Base-by-base conservation (phyloP, 1,139 yeast species). In the Ogataea hybrid region DNA sequence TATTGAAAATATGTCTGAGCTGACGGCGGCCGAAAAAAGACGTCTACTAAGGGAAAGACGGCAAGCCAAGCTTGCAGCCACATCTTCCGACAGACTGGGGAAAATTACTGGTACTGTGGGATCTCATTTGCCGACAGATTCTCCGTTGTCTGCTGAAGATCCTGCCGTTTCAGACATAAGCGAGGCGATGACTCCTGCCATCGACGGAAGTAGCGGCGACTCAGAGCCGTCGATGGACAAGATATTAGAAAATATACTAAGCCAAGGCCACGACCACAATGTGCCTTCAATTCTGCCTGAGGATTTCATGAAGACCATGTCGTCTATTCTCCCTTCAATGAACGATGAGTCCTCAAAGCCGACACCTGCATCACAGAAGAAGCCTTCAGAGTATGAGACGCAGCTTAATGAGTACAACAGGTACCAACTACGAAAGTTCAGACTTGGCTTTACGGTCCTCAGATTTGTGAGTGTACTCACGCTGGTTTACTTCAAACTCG, bases 61-160 rank as follows among this genome's bases (percentile, higher is more conserved):
- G 52, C 83, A 79, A 39, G 84, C 85, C 51, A 83, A 81, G 60
- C 73, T 84, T 70, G 83, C 84, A 3, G 81, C 83, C 3, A 72
- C 73, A 36, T 84, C 81, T 17, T 58, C 76, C 3, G 69, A 70
- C 14, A 68, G 92, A 45, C 63, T 84, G 54, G 77, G 75, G 49
- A 74, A 67, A 44, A 75, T 75, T 48, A 66, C 74, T 0, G 76
- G 76, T 1, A 64, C 64, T 6, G 53, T 59, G 21, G 62, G 60
- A 31, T 63, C 70, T 35, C 58, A 55, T 25, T 43, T 67, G 40
- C 56, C 63, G 6, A 52, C 67, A 5, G 61, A 56, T 5, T 61
- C 70, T n/a, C 62, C 68, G 12, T 37, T 65, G 20, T 16, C 50
- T 11, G 32, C 36, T 5, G 53, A 49, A 12, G 63, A 60, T 40